A percentile compares a stretch with the other conserved stretches of the same genome.
phyloP scores from a whole-genome alignment of 1,284 basidiomycete genomes.

The Gymnopus androsaceus region DNA sequence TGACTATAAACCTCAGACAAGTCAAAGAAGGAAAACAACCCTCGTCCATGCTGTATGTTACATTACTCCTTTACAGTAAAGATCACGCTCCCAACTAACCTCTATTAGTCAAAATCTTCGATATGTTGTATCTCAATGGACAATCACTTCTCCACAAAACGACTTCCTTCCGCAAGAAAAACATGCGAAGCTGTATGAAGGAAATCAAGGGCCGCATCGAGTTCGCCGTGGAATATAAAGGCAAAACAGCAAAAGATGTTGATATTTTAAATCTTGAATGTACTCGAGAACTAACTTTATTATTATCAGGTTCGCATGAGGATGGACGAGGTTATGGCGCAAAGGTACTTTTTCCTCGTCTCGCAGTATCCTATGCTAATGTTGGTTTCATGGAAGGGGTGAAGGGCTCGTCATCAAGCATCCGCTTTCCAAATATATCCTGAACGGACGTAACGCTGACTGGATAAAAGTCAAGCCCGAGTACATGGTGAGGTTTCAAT shows the following conservation, averaged over 20 bases:
- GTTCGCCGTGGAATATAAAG: slow-evolving; percentile 70
- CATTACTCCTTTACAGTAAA: neutral
- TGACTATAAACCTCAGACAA: slow-evolving; percentile 49
- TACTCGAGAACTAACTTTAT: too few species aligned
- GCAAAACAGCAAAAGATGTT: slow-evolving; percentile 81
- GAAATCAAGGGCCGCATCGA: slow-evolving; percentile 79
- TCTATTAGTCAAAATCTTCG: slow-evolving; percentile 86
- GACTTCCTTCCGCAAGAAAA: slow-evolving; percentile 68
- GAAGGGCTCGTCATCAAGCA: slow-evolving; percentile 94
- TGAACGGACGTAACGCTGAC: slow-evolving; percentile 84
- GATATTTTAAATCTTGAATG: too few species aligned
- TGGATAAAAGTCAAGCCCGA: slow-evolving; percentile 98
- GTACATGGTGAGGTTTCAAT: slow-evolving; percentile 68
- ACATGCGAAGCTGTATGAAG: slow-evolving; percentile 62
- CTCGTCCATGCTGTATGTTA: slow-evolving; percentile 81
- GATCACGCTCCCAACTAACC: neutral
- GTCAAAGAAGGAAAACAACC: slow-evolving; percentile 67
- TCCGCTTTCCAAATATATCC: slow-evolving; percentile 72
- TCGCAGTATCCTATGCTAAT: too few species aligned
- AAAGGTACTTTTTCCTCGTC: too few species aligned
- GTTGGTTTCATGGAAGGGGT: slow-evolving; percentile 73
- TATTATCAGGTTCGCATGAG: too few species aligned
- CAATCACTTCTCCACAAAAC: slow-evolving; percentile 66
- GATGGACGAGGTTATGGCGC: slow-evolving; percentile 85
- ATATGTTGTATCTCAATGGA: slow-evolving; percentile 85